Base-by-base conservation (phyloP, 176 grass and related monocot genomes). In the Triticum monococcum region DNA sequence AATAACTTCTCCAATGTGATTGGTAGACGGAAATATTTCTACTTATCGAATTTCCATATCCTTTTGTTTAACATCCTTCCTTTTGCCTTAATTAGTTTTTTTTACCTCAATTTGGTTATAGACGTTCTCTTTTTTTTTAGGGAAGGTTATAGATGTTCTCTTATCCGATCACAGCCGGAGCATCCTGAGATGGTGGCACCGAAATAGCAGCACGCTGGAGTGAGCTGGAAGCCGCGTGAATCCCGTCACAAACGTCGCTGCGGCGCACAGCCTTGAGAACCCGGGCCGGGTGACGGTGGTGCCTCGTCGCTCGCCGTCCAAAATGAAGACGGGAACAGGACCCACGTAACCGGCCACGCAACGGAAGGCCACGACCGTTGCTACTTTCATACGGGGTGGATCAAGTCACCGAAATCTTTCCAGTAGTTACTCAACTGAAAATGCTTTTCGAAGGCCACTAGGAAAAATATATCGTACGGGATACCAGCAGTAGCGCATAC, bases 221-320 rank as follows among this genome's bases (percentile, higher is more conserved):
- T 78, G 86, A 25, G 52, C 73, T 83, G 79, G 79, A 75, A 75
- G 68, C 16, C 45, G 70, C 71, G 79, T 73, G 9, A 86, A 86
- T 78, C 73, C 69, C 76, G 25, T 33, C 3, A 31, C 74, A 54
- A 24, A 28, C 67, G 31, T 69, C 32, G 68, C 69, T 23, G 20
- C 36, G 59, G 31, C 54, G 3, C 81, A 60, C 40, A 41, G 61
- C 23, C 14, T 73, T 13, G n/a, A 17, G 7, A 40, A 74, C n/a
- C 32, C 84, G 16, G 66, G 17, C 50, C 16, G 40, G 45, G 46
- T 48, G 24, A 56, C 26, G 64, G 66, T 66, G 40, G 38, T 30
- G 13, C 46, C 46, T 50, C 46, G 12, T 50, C 46, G 1, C 37
- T 14, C 83, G 28, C 83, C 82, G 56, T 43, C 77, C 57, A 40